A percentile compares a stretch with the other conserved stretches of the same genome.
These are phyloP conservation scores for Hordeum marinum DNA, from an alignment of 176 grass and related monocot species.

Conservation along the genomic window DNA sequence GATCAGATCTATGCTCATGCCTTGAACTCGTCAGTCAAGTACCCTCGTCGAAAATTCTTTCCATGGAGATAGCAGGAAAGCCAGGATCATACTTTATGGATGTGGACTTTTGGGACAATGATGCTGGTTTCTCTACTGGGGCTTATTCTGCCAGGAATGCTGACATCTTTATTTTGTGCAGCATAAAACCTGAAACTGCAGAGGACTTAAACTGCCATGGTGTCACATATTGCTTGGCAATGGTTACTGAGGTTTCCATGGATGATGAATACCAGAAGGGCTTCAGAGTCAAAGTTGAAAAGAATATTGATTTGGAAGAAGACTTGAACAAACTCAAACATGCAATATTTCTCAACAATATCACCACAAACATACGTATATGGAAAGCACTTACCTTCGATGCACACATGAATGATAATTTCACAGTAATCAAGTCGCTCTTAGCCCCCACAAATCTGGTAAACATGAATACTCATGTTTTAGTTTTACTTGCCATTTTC, in stretches of 20 bases:
- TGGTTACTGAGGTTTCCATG: constrained; percentile 52
- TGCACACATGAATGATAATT: constrained; percentile 38
- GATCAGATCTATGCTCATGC: constrained; percentile 41
- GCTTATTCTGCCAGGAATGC: constrained; percentile 46
- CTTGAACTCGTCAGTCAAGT: constrained; percentile 43
- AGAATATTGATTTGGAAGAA: not conserved
- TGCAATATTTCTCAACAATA: constrained; percentile 50
- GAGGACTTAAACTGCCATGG: constrained; percentile 43
- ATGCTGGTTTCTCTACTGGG: constrained; percentile 16
- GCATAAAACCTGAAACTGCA: constrained; percentile 32
- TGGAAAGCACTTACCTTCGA: constrained; percentile 43
- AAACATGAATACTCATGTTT: not conserved
- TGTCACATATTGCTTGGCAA: constrained; percentile 38
- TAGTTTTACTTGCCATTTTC: not conserved
- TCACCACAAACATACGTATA: constrained; percentile 44
- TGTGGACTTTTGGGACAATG: constrained; percentile 49
- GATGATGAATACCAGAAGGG: constrained; percentile 36
- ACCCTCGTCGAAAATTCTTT: constrained; percentile 40
- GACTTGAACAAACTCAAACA: constrained; percentile 27
- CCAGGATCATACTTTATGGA: constrained; percentile 29
- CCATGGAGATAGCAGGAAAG: constrained; percentile 26
- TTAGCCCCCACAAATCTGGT: constrained; percentile 40
- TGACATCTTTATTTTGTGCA: constrained; percentile 68
- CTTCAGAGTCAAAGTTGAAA: constrained; percentile 43
- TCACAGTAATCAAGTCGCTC: constrained; percentile 48